Evolutionary conservation across 768 basidiomycete species (phyloP).

Genomic region (Collybia nuda): DNA sequence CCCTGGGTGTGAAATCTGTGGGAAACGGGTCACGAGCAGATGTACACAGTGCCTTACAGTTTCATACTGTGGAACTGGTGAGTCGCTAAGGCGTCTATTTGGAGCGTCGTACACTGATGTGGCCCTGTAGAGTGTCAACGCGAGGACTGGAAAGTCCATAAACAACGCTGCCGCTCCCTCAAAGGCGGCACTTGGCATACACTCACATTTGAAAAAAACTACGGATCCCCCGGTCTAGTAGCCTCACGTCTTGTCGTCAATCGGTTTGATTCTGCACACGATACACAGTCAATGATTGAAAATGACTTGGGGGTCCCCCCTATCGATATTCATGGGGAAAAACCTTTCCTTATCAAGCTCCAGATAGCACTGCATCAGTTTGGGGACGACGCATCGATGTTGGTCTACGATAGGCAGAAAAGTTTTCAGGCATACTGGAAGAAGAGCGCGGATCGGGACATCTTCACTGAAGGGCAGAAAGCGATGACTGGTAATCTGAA

Average conservation of each 20-base stretch:
- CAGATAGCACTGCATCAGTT: slow-evolving; percentile 23
- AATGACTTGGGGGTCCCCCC: slow-evolving; percentile 11
- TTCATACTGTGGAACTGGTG: slow-evolving; percentile 37
- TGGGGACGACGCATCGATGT: slow-evolving; percentile 15
- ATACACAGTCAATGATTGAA: slow-evolving; percentile 2
- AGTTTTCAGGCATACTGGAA: slow-evolving; percentile 33
- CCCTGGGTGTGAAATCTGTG: slow-evolving; percentile 38
- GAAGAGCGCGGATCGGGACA: slow-evolving; percentile 14
- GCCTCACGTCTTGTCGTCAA: slow-evolving; percentile 14
- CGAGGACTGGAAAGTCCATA: slow-evolving; percentile 40
- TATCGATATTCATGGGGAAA: slow-evolving; percentile 31
- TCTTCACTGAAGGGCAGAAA: slow-evolving; percentile 17
- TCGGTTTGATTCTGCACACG: slow-evolving; percentile 17
- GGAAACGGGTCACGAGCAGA: slow-evolving; percentile 27
- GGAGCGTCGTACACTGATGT: neutral
- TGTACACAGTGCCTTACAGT: slow-evolving; percentile 34
- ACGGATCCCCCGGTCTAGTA: slow-evolving; percentile 1
- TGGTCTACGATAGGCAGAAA: slow-evolving; percentile 40
- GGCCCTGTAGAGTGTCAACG: slow-evolving; percentile 34
- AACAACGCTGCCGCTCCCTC: slow-evolving; percentile 32
- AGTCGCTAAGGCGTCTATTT: neutral
- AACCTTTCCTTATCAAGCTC: slow-evolving; percentile 38
- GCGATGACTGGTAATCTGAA: slow-evolving; percentile 14
- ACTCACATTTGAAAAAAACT: slow-evolving; percentile 16
- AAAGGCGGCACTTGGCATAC: slow-evolving; percentile 37